Conservation (phyloP, 306 rosid genomes). For the Psophocarpus tetragonolobus region DNA sequence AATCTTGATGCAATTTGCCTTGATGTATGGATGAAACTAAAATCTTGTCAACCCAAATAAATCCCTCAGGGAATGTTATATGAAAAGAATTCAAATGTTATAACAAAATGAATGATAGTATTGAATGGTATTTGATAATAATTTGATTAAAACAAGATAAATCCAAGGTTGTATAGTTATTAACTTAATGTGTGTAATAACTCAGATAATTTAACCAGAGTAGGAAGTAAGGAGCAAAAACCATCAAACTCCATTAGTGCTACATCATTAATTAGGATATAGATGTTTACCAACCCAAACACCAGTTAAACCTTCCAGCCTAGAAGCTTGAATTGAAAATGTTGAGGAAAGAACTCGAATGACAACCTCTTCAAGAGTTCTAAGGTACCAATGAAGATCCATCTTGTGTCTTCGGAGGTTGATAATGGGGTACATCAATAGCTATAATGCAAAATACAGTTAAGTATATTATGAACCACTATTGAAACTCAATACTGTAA, state of each 20-base stretch:
- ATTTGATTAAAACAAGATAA: not conserved
- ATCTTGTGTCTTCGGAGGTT: slow-evolving; percentile 80
- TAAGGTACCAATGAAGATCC: slow-evolving; percentile 86
- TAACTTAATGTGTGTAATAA: not conserved
- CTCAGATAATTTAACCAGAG: not conserved
- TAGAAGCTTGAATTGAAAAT: slow-evolving; percentile 75
- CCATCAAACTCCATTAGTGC: not conserved
- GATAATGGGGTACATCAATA: slow-evolving; percentile 84
- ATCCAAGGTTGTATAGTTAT: not conserved
- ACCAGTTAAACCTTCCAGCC: slow-evolving; percentile 77
- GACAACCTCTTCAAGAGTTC: slow-evolving; percentile 83
- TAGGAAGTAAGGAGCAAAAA: not conserved
- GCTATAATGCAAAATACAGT: slow-evolving; percentile 42
- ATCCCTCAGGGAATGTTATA: not conserved
- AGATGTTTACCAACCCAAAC: slow-evolving; percentile 80
- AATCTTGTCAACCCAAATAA: not conserved
- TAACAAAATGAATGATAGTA: not conserved
- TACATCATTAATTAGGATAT: not conserved
- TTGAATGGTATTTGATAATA: not conserved
- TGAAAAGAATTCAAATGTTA: not conserved
- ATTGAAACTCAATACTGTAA: not conserved
- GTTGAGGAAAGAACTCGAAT: slow-evolving; percentile 69
- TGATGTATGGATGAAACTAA: not conserved
- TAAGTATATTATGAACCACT: not conserved
- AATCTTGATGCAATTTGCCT: not conserved